Evolutionary conservation across 2,329 filamentous ascomycete species (phyloP).

Genomic region (Dothistroma septosporum): DNA sequence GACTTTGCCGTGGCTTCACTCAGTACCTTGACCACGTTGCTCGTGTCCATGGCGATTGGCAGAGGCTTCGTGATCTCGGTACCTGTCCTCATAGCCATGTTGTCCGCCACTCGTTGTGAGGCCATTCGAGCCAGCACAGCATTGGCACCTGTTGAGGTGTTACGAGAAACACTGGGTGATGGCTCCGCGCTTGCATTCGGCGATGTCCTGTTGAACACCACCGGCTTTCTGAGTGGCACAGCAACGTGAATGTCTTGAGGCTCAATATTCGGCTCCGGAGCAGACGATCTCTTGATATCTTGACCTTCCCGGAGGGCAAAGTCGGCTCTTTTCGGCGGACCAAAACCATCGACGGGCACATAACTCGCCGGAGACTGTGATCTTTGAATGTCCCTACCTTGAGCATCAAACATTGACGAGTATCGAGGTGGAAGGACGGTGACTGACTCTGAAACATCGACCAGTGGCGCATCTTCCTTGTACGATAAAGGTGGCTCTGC

Average conservation of each 20-base stretch:
- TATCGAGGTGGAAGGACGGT: slow-evolving; percentile 34
- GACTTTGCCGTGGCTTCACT: slow-evolving; percentile 12
- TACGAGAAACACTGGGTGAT: slow-evolving; percentile 3
- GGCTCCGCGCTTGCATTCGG: slow-evolving; percentile 7
- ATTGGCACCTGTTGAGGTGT: slow-evolving; percentile 12
- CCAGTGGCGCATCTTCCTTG: slow-evolving; percentile 9
- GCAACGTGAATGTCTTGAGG: slow-evolving; percentile 4
- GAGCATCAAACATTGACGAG: slow-evolving; percentile 39
- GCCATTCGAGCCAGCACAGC: slow-evolving; percentile 22
- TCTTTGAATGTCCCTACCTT: slow-evolving; percentile 33
- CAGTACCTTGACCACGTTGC: slow-evolving; percentile 3
- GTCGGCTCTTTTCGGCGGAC: slow-evolving; percentile 28
- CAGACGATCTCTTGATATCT: slow-evolving; percentile 12
- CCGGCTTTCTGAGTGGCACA: slow-evolving; percentile 9
- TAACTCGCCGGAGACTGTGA: slow-evolving; percentile 40
- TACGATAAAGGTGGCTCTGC: slow-evolving; percentile 19
- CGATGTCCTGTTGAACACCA: slow-evolving; percentile 8
- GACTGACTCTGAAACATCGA: slow-evolving; percentile 3
- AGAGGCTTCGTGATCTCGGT: not conserved
- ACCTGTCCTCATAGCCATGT: slow-evolving; percentile 1
- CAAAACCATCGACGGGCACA: slow-evolving; percentile 40
- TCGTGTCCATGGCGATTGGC: not conserved
- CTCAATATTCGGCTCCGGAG: not conserved
- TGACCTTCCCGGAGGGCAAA: slow-evolving; percentile 17
- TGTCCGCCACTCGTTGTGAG: slow-evolving; percentile 20